Base-by-base conservation (phyloP, 805 yeast genomes). In the Wickerhamomyces silvicola region DNA sequence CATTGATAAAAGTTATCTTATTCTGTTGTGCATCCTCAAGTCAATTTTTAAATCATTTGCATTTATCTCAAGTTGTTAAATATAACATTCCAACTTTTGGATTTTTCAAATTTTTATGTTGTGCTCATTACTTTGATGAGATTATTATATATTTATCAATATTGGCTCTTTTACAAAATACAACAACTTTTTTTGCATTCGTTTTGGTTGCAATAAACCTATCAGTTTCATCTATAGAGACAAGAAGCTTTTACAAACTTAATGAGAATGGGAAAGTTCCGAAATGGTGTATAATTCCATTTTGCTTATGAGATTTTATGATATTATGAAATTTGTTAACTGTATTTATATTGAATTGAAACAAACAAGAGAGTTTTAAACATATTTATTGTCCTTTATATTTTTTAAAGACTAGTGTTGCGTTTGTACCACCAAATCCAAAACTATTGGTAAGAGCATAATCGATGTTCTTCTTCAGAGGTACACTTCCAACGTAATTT, bases 391-490 rank as follows among this genome's bases (percentile, higher is more conserved):
- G 34, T 24, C 30, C 32, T 5, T 10, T 17, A 28, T 39, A 57
- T 38, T 58, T 64, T 20, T 63, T 61, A 41, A 79, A 72, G 27
- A 78, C 66, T 3, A 92, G 49, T 3, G 94, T 70, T 6, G 94
- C 80, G 56, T 92, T 92, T 5, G 94, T 85, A 7, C 99, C 99
- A 7, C 99, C 99, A 61, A 92, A 92, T 1, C 98, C 99, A 60
- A 94, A 90, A 46, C 96, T 85, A 50, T 92, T 92, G 29, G 86
- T 75, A 45, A 92, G 39, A 0, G 90, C 97, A 41, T 72, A 67
- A 4, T 68, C 48, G 4, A 82, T 52, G 2, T 54, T 46, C 16
- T 54, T 62, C 27, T 61, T 48, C n/a, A 57, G 47, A 8, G 81
- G 64, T 10, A 48, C 41, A 1, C 73, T 68, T 6, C 81, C 78